These are phyloP conservation scores for Apiospora malaysiana DNA, from an alignment of 2,329 filamentous ascomycete species.

Conservation along the genomic window DNA sequence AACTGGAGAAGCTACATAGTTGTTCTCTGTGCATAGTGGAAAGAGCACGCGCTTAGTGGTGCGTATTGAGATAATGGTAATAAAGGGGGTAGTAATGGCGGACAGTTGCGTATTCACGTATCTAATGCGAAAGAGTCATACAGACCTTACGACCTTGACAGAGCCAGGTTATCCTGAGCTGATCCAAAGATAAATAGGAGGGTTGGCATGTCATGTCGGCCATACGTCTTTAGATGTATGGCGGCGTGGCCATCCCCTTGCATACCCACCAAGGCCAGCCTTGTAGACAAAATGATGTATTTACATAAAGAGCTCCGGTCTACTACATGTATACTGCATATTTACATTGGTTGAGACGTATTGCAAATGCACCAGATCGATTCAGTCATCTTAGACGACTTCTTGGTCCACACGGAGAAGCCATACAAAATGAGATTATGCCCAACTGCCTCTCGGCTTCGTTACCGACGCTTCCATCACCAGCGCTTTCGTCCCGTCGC, in stretches of 20 bases:
- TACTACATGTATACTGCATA: background rate
- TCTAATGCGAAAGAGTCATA: background rate
- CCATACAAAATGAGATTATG: background rate
- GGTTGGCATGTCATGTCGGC: background rate
- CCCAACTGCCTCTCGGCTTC: background rate
- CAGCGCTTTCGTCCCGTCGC: constrained; percentile 14
- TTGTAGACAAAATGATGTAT: background rate
- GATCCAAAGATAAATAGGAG: background rate
- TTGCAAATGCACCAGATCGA: no score
- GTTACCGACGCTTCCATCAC: constrained; percentile 1
- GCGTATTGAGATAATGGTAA: constrained; percentile 8
- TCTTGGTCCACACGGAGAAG: background rate
- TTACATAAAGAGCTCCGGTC: background rate
- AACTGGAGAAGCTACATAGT: background rate
- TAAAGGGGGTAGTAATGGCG: background rate
- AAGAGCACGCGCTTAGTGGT: background rate
- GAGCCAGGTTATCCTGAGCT: background rate
- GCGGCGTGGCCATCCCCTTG: background rate
- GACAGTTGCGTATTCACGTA: background rate
- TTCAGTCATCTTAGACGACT: background rate
- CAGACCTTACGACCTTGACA: background rate
- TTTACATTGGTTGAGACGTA: background rate
- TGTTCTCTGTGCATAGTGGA: background rate
- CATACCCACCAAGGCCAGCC: background rate
- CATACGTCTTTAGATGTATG: background rate